Base-by-base conservation (phyloP, 176 grass and related monocot genomes). In the Dactylis glomerata region DNA sequence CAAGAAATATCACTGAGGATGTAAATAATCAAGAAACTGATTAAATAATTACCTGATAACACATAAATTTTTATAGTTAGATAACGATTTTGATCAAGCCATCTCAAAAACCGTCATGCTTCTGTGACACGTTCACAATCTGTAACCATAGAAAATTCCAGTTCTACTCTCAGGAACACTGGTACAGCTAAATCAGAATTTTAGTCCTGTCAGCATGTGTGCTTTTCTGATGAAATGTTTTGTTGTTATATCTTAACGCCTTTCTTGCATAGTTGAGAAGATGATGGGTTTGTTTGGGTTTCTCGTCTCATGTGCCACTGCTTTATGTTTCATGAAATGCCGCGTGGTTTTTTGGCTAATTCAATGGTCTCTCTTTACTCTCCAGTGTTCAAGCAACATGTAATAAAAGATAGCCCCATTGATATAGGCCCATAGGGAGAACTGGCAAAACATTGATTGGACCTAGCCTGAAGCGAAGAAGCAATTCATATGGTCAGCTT, bases 1-100 rank as follows among this genome's bases (percentile, higher is more conserved):
- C 74, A 85, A 83, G 23, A 30, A 74, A 86, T 66, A 64, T 73
- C 86, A 84, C 32, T 75, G 69, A 88, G 22, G 73, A 30, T 68
- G 33, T 82, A 51, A 91, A 31, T 17, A 84, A 52, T 27, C 37
- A 79, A 36, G 4, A 64, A 75, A 69, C 66, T 17, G n/a, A 28
- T 15, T 20, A 78, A 24, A 41, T 46, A 77, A 69, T 16, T 59
- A 74, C 4, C 13, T 64, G 12, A 38, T 20, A 49, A 37, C 50
- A 52, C 42, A 76, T 51, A 75, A 76, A 10, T 51, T n/a, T n/a
- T 62, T 73, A 27, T 22, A 47, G 40, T 36, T 63, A n/a, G 5
- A 24, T 46, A 30, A 7, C 47, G 42, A 24, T 27, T 36, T 14
- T 36, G 20, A 56, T 22, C 79, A 54, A 61, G 8, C 33, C 19